phyloP scores from a whole-genome alignment of 768 basidiomycete genomes.

The Xerocomellus dryophilus region DNA sequence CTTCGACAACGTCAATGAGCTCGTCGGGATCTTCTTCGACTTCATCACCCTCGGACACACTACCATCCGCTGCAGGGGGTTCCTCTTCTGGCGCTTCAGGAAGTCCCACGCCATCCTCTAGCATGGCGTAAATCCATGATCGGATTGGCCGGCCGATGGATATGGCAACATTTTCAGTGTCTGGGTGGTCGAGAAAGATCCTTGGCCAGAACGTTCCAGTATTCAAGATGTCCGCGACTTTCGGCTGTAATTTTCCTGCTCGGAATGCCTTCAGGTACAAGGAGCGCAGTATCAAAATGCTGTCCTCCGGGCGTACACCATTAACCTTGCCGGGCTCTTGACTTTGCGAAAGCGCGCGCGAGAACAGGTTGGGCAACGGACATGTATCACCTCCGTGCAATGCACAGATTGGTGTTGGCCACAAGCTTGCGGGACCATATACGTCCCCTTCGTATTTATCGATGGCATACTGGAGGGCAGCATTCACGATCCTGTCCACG shows the following conservation, averaged over 20 bases:
- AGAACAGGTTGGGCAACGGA: slow-evolving; percentile 51
- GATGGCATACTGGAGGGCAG: slow-evolving; percentile 76
- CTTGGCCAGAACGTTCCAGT: slow-evolving; percentile 69
- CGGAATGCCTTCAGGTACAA: slow-evolving; percentile 65
- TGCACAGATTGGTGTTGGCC: slow-evolving; percentile 57
- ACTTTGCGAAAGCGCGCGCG: slow-evolving; percentile 33
- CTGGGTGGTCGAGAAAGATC: slow-evolving; percentile 77
- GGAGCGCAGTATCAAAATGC: slow-evolving; percentile 35
- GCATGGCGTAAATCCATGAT: slow-evolving; percentile 61
- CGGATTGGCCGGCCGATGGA: slow-evolving; percentile 64
- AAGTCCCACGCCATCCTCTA: slow-evolving; percentile 67
- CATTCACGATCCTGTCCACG: slow-evolving; percentile 67
- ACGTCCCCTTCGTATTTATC: slow-evolving; percentile 50
- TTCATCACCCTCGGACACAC: slow-evolving; percentile 23
- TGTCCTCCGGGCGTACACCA: slow-evolving; percentile 13
- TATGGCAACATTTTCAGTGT: slow-evolving; percentile 61
- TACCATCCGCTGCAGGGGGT: slow-evolving; percentile 14
- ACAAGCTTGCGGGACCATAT: slow-evolving; percentile 41
- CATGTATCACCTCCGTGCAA: slow-evolving; percentile 60
- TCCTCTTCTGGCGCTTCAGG: slow-evolving; percentile 33
- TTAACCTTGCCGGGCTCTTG: slow-evolving; percentile 22
- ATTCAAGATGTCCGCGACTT: slow-evolving; percentile 55
- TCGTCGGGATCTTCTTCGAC: slow-evolving; percentile 55
- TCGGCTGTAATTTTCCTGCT: slow-evolving; percentile 52
- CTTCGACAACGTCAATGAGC: slow-evolving; percentile 66